phyloP scores from a whole-genome alignment of 1,284 basidiomycete species.

The Ustilago shanxiensis region DNA sequence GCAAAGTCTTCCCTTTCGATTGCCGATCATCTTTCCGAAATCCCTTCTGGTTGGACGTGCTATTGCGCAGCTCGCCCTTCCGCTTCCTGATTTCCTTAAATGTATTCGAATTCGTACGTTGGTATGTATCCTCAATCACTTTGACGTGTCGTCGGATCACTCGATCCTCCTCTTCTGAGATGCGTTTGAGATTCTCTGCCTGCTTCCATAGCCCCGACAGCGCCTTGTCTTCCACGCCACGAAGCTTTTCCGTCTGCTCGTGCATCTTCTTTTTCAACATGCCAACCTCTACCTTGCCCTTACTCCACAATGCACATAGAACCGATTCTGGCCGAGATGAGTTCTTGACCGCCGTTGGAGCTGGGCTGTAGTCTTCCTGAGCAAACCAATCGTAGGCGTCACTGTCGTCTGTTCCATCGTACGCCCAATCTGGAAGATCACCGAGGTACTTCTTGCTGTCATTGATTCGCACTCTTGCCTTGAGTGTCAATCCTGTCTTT shows the following conservation, averaged over 20 bases:
- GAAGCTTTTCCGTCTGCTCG: conserved; percentile 17
- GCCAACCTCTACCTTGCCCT: conserved; percentile 21
- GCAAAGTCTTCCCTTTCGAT: conserved; percentile 15
- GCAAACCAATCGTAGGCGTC: conserved; percentile 27
- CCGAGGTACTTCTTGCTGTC: conserved; percentile 36
- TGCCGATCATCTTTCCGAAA: background rate
- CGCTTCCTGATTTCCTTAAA: conserved; percentile 13
- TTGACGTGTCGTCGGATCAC: conserved; percentile 26
- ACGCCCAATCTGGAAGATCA: conserved; percentile 37
- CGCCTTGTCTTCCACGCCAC: conserved; percentile 30
- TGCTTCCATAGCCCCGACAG: conserved; percentile 32
- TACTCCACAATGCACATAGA: conserved; percentile 35
- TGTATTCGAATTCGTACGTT: conserved; percentile 17
- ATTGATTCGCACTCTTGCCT: conserved; percentile 21
- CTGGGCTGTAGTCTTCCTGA: background rate
- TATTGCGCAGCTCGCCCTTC: conserved; percentile 2
- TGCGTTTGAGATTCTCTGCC: conserved; percentile 6
- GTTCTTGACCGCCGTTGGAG: conserved; percentile 18
- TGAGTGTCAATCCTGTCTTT: conserved; percentile 45
- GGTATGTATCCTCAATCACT: conserved; percentile 27
- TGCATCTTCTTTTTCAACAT: conserved; percentile 19
- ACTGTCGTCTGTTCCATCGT: conserved; percentile 14
- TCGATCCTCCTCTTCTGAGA: conserved; percentile 12
- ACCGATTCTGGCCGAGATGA: conserved; percentile 24
- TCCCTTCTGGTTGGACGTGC: background rate